Conservation (phyloP, 1,284 basidiomycete species). For the Ceratorhiza oryzae-sativae region DNA sequence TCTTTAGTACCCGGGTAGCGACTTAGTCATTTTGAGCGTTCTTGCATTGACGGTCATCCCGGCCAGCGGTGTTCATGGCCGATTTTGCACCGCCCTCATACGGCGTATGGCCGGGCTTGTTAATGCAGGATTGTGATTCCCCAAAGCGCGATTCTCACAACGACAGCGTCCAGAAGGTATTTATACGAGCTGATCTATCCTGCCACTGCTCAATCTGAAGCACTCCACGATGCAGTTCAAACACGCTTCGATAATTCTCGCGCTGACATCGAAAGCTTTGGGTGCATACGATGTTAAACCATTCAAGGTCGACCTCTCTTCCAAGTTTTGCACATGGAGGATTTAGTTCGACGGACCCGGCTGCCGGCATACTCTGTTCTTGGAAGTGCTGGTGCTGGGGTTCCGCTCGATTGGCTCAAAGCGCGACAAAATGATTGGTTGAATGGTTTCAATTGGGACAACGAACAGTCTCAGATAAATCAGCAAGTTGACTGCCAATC, state of each 20-base stretch:
- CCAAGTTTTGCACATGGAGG: neutral
- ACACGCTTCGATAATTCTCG: neutral
- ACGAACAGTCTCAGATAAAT: slow-evolving; percentile 11
- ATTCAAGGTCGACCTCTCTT: neutral
- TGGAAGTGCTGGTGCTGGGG: slow-evolving; percentile 9
- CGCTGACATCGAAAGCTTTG: neutral
- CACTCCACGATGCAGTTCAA: neutral
- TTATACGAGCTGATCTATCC: neutral
- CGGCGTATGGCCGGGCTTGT: neutral
- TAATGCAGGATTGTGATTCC: neutral
- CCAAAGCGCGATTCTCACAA: neutral
- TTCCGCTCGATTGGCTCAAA: slow-evolving; percentile 7
- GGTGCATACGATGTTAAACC: neutral
- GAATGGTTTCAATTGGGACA: neutral
- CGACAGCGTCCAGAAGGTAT: neutral
- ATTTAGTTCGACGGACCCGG: neutral
- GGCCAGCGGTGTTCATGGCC: neutral
- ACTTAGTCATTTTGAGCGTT: too few relatives aligned
- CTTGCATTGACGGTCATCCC: too few relatives aligned
- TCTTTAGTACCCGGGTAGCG: too few relatives aligned
- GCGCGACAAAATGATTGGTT: slow-evolving; percentile 11
- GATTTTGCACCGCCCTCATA: neutral
- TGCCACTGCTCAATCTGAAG: neutral
- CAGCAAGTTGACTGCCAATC: neutral
- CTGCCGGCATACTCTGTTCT: slow-evolving; percentile 43